Evolutionary conservation across 2,329 filamentous ascomycete genomes (phyloP).

Genomic region (Paecilomyces sp.): DNA sequence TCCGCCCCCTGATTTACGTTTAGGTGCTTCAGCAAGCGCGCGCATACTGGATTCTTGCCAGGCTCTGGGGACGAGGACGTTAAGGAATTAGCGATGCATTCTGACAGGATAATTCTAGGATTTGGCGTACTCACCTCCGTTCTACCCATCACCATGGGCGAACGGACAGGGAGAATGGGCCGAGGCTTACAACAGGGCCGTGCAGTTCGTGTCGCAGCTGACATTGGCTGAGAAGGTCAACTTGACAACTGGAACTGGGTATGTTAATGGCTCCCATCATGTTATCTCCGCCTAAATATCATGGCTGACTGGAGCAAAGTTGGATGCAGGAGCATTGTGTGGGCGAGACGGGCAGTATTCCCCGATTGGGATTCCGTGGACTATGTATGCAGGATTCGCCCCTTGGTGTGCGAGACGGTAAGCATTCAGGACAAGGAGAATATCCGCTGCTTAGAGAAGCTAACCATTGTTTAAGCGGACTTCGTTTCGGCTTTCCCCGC

Average conservation of each 20-base stretch:
- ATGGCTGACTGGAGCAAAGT: slow-evolving; percentile 27
- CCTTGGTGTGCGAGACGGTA: slow-evolving; percentile 65
- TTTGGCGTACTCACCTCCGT: slow-evolving; percentile 50
- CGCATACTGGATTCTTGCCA: not conserved
- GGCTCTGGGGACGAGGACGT: not conserved
- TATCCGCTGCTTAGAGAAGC: not conserved
- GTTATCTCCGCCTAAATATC: not conserved
- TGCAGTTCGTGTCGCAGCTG: slow-evolving; percentile 71
- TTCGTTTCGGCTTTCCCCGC: slow-evolving; percentile 76
- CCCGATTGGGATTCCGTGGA: slow-evolving; percentile 52
- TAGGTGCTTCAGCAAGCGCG: slow-evolving; percentile 3
- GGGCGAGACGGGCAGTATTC: slow-evolving; percentile 55
- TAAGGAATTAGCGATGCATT: not conserved
- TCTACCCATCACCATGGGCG: slow-evolving; percentile 85
- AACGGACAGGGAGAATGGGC: slow-evolving; percentile 67
- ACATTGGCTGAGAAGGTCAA: slow-evolving; percentile 90
- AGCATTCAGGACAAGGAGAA: slow-evolving; percentile 8
- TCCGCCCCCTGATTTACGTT: not conserved
- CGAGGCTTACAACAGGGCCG: slow-evolving; percentile 67
- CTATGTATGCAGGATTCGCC: slow-evolving; percentile 87
- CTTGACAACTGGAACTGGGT: slow-evolving; percentile 84
- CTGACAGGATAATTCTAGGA: slow-evolving; percentile 10
- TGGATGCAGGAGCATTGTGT: slow-evolving; percentile 69
- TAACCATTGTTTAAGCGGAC: slow-evolving; percentile 47
- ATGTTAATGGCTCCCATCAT: slow-evolving; percentile 25